phyloP scores from a whole-genome alignment of 192 early-diverging fungal species.

The Allomyces macrogynus region DNA sequence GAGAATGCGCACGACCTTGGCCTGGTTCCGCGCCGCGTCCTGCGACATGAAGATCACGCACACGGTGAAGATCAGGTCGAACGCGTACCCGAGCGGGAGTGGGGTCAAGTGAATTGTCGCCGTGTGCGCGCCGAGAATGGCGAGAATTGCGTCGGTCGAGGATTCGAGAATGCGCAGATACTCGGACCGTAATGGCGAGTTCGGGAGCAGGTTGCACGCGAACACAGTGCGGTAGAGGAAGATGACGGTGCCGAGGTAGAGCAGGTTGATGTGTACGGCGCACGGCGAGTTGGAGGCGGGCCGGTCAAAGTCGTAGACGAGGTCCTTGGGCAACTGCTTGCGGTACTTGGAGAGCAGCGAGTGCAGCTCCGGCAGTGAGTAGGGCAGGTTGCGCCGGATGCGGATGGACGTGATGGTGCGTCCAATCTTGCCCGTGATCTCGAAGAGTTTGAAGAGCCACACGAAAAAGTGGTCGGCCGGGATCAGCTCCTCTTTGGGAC shows the following conservation, averaged over 20 bases:
- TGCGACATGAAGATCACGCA: background rate
- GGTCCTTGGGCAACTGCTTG: background rate
- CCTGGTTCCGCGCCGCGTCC: background rate
- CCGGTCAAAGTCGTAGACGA: background rate
- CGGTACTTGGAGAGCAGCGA: background rate
- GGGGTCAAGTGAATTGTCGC: background rate
- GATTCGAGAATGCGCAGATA: background rate
- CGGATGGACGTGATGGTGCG: background rate
- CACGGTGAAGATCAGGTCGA: background rate
- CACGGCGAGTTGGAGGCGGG: background rate
- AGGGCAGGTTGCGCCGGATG: background rate
- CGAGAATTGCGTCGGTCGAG: background rate
- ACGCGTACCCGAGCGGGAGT: background rate
- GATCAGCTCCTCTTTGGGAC: background rate
- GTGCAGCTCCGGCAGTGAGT: background rate
- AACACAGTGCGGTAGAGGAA: background rate
- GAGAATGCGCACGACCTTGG: background rate
- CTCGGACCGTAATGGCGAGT: background rate
- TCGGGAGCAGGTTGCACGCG: background rate
- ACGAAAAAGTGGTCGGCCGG: conserved; percentile 1
- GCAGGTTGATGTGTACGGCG: background rate
- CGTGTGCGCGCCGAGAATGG: background rate
- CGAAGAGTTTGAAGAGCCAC: background rate
- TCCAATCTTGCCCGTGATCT: background rate
- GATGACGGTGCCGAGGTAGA: background rate